Percentiles rank a stretch among this genome's conserved stretches.
phyloP scores from a whole-genome alignment of 129 eudicot species.

The Tanacetum coccineum region DNA sequence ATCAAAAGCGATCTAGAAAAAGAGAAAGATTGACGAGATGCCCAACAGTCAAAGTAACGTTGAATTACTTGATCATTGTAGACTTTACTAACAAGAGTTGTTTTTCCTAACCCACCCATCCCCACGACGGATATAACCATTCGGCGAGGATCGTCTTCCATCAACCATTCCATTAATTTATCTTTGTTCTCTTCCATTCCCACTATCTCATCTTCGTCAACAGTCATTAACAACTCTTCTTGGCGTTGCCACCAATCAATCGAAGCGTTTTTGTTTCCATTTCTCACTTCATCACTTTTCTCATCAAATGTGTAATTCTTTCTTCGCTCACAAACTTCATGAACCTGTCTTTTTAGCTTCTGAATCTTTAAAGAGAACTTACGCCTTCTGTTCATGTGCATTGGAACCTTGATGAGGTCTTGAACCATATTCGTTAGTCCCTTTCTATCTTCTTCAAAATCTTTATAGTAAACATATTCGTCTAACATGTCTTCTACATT shows the following conservation, averaged over 20 bases:
- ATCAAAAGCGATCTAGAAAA: no score
- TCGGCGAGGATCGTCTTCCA: conserved; percentile 35
- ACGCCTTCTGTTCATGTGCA: conserved; percentile 32
- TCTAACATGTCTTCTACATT: conserved; percentile 48
- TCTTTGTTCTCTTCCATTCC: conserved; percentile 38
- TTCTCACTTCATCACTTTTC: conserved; percentile 24
- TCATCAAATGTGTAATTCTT: conserved; percentile 40
- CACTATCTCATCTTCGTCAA: conserved; percentile 44
- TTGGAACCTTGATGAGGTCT: conserved; percentile 32
- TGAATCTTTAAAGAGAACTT: conserved; percentile 35
- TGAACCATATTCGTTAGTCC: conserved; percentile 36
- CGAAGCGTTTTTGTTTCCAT: conserved; percentile 23
- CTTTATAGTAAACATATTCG: conserved; percentile 42
- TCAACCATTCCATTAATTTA: conserved; percentile 35
- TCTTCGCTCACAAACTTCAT: conserved; percentile 47
- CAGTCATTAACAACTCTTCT: conserved; percentile 41
- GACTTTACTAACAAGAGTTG: conserved; percentile 48
- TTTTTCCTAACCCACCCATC: conserved; percentile 79
- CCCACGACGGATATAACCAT: conserved; percentile 59
- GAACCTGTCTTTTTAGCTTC: conserved; percentile 43
- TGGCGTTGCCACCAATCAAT: conserved; percentile 49
- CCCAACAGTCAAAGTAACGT: conserved; percentile 50
- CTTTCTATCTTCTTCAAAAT: conserved; percentile 28
- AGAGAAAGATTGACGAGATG: no score
- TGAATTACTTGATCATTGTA: conserved; percentile 38